Conservation (phyloP, 2,329 filamentous ascomycete genomes). For the Stagonosporopsis chrysanthemi region DNA sequence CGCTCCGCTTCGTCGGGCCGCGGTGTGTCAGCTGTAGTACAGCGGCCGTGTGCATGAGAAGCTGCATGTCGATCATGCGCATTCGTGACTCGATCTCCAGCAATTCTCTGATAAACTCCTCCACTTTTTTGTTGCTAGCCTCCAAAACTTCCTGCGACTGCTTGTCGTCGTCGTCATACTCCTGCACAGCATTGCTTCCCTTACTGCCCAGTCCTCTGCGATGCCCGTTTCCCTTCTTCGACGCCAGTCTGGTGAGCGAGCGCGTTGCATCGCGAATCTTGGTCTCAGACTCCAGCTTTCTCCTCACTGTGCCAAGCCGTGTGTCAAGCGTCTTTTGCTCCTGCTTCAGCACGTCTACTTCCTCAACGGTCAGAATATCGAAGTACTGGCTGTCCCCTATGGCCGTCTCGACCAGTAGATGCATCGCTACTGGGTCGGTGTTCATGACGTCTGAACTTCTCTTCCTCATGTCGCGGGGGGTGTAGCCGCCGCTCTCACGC, state of each 20-base stretch:
- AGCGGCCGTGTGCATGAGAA: slow-evolving; percentile 90
- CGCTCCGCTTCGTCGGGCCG: slow-evolving; percentile 67
- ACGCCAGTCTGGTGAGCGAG: slow-evolving; percentile 83
- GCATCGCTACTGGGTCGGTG: slow-evolving; percentile 76
- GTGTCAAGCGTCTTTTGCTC: slow-evolving; percentile 75
- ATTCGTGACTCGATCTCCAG: slow-evolving; percentile 78
- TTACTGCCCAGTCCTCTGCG: slow-evolving; percentile 62
- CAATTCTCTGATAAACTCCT: slow-evolving; percentile 82
- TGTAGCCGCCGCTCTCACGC: slow-evolving; percentile 38
- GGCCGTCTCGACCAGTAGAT: slow-evolving; percentile 91
- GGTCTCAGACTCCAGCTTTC: slow-evolving; percentile 86
- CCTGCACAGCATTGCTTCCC: slow-evolving; percentile 43
- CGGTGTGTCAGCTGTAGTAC: slow-evolving; percentile 91
- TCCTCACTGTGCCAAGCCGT: slow-evolving; percentile 81
- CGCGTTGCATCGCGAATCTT: slow-evolving; percentile 94
- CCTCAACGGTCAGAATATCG: slow-evolving; percentile 86
- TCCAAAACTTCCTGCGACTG: slow-evolving; percentile 76
- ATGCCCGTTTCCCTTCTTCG: slow-evolving; percentile 59
- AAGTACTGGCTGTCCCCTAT: slow-evolving; percentile 86
- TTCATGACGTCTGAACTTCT: slow-evolving; percentile 43
- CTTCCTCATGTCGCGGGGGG: slow-evolving; percentile 38
- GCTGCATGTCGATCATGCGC: slow-evolving; percentile 75
- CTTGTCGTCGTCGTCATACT: slow-evolving; percentile 39
- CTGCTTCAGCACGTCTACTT: slow-evolving; percentile 91
- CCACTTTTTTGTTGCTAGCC: slow-evolving; percentile 79